These are phyloP conservation scores for Saturnispora diversa DNA, from an alignment of 805 yeast genomes.

Conservation along the genomic window DNA sequence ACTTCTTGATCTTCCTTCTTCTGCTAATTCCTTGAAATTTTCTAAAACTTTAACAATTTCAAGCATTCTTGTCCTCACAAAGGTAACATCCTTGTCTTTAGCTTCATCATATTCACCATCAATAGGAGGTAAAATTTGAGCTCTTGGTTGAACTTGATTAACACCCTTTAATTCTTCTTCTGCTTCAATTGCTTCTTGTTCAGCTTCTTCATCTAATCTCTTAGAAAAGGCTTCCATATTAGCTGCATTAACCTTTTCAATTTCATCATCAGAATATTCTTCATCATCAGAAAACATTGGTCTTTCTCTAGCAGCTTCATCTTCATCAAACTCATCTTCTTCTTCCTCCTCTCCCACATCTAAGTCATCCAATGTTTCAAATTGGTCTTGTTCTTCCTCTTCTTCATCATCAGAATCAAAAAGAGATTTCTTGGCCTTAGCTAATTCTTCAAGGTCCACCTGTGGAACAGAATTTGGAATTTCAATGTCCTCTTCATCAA, in stretches of 20 bases:
- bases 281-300: conserved; percentile 78
- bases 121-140: conserved; percentile 63
- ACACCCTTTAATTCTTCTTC: conserved; percentile 54
- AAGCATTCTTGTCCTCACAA: conserved; percentile 87
- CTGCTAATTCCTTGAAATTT: conserved; percentile 73
- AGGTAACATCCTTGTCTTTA: conserved; percentile 48
- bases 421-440: conserved; percentile 62
- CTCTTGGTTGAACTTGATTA: conserved; percentile 59
- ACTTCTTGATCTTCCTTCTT: conserved; percentile 78
- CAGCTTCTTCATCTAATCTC: conserved; percentile 52
- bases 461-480: conserved; percentile 47
- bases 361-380: conserved; percentile 22
- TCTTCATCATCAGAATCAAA: conserved; percentile 67
- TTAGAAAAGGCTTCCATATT: conserved; percentile 76
- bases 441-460: conserved; percentile 58
- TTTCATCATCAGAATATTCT: conserved; percentile 55
- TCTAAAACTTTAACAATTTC: conserved; percentile 92
- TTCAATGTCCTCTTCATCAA: conserved; percentile 31
- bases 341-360: conserved; percentile 26
- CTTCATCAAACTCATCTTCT: conserved; percentile 34
- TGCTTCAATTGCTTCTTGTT: conserved; percentile 54
- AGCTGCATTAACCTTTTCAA: conserved; percentile 67
- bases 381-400: conserved; percentile 37
- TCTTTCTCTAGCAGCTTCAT: conserved; percentile 48
- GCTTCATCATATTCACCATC: conserved; percentile 49